phyloP scores from a whole-genome alignment of 768 basidiomycete genomes.

The Inosperma sp. region DNA sequence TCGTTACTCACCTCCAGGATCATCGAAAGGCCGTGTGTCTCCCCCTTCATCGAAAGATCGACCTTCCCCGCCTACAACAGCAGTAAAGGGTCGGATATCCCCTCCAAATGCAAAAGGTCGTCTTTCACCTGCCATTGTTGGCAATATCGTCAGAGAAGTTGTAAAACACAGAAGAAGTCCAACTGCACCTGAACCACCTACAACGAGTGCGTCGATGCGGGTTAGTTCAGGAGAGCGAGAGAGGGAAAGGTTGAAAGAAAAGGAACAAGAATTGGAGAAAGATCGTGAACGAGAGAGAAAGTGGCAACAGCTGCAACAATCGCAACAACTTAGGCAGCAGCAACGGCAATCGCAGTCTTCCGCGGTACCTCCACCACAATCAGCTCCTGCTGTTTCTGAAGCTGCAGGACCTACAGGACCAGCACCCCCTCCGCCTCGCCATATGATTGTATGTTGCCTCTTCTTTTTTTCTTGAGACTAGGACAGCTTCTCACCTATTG shows the following conservation, averaged over 20 bases:
- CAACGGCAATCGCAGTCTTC: constrained; percentile 35
- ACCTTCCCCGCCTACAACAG: constrained; percentile 16
- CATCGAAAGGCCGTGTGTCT: constrained; percentile 30
- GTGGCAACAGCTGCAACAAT: constrained; percentile 29
- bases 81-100: constrained; percentile 24
- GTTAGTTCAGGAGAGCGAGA: constrained; percentile 24
- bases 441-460: constrained; percentile 40
- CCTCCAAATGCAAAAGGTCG: constrained; percentile 27
- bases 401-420: constrained; percentile 11
- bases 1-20: constrained; percentile 25
- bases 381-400: constrained; percentile 17
- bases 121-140: constrained; percentile 26
- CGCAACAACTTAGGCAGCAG: constrained; percentile 28
- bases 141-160: constrained; percentile 27
- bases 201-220: constrained; percentile 36
- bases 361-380: constrained; percentile 28
- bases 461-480: constrained; percentile 1
- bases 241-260: constrained; percentile 35
- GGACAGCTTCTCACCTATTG: not conserved
- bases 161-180: constrained; percentile 62
- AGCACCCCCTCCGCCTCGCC: constrained; percentile 34
- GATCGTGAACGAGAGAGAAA: constrained; percentile 28
- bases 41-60: constrained; percentile 25
- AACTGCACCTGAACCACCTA: constrained; percentile 58
- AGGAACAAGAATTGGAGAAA: constrained; percentile 27